These are phyloP conservation scores for Trichomonascus vanleenenianus DNA, from an alignment of 805 yeast species.

Conservation along the genomic window DNA sequence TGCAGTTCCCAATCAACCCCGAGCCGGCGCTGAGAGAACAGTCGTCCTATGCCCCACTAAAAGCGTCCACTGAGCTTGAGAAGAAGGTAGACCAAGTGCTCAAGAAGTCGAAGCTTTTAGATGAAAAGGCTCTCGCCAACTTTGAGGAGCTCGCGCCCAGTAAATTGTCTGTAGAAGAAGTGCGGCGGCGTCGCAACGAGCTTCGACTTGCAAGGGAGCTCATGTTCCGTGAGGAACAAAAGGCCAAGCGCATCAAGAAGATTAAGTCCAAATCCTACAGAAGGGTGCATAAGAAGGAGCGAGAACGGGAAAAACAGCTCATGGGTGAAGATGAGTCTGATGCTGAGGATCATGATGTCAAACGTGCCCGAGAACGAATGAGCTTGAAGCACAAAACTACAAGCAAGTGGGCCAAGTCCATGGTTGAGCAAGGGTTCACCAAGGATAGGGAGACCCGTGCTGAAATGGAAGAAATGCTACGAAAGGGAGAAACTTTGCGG, in stretches of 20 bases:
- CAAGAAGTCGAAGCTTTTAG: constrained; percentile 56
- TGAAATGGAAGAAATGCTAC: constrained; percentile 90
- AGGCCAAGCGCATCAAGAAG: constrained; percentile 86
- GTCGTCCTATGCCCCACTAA: constrained; percentile 47
- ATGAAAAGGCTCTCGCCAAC: constrained; percentile 68
- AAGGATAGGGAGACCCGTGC: constrained; percentile 78
- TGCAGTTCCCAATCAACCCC: constrained; percentile 64
- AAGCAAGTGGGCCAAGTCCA: constrained; percentile 82
- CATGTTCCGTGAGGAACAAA: constrained; percentile 91
- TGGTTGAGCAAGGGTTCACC: constrained; percentile 84
- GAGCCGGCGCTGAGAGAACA: constrained; percentile 38
- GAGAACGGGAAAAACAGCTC: constrained; percentile 57
- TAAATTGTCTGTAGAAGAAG: constrained; percentile 70
- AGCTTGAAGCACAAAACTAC: constrained; percentile 81
- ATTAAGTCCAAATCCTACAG: constrained; percentile 89
- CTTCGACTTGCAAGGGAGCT: constrained; percentile 88
- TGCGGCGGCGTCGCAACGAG: constrained; percentile 69
- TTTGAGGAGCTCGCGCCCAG: constrained; percentile 85
- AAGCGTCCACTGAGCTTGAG: constrained; percentile 53
- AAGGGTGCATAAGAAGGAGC: constrained; percentile 78
- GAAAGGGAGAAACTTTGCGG: constrained; percentile 74
- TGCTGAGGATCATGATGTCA: constrained; percentile 57
- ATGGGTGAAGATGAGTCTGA: constrained; percentile 47
- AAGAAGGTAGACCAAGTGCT: constrained; percentile 53
- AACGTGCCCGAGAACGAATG: constrained; percentile 90